phyloP scores from a whole-genome alignment of 805 yeast genomes.

The Myxozyma sirexii region DNA sequence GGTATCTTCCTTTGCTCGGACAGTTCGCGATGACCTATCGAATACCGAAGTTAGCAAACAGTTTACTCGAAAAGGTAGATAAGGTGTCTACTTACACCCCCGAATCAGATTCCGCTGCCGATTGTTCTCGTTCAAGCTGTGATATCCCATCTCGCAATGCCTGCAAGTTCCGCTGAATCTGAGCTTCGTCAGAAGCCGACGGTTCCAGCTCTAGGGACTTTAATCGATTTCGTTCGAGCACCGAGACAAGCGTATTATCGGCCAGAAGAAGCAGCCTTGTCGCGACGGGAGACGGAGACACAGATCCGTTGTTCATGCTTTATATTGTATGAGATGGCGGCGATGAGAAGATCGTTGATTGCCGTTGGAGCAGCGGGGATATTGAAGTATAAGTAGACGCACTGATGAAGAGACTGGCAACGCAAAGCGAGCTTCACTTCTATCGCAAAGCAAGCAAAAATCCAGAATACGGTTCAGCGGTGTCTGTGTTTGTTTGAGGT shows the following conservation, averaged over 20 bases:
- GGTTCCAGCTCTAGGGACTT: conserved; percentile 37
- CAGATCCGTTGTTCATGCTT: not conserved
- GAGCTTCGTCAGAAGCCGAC: conserved; percentile 39
- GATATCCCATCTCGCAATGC: conserved; percentile 37
- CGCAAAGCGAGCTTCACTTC: too few relatives aligned
- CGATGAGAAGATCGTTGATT: too few relatives aligned
- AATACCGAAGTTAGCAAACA: not conserved
- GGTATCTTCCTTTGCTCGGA: conserved; percentile 22
- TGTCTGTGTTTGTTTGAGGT: too few relatives aligned
- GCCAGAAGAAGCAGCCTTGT: conserved; percentile 35
- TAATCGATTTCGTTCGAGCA: conserved; percentile 42
- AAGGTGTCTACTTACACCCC: conserved; percentile 10
- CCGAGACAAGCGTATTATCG: conserved; percentile 40
- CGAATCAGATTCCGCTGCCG: conserved; percentile 19
- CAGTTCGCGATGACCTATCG: conserved; percentile 21
- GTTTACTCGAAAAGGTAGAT: not conserved
- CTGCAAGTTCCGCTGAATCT: conserved; percentile 36
- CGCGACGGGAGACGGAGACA: conserved; percentile 14
- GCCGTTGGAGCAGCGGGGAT: not conserved
- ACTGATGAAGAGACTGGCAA: not conserved
- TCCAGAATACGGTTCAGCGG: too few relatives aligned
- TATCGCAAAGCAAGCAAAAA: too few relatives aligned
- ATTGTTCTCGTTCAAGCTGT: conserved; percentile 36
- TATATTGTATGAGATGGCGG: not conserved
- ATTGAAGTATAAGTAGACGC: not conserved